phyloP scores from a whole-genome alignment of 495 filamentous ascomycete species.

The Aspergillus sclerotioniger region DNA sequence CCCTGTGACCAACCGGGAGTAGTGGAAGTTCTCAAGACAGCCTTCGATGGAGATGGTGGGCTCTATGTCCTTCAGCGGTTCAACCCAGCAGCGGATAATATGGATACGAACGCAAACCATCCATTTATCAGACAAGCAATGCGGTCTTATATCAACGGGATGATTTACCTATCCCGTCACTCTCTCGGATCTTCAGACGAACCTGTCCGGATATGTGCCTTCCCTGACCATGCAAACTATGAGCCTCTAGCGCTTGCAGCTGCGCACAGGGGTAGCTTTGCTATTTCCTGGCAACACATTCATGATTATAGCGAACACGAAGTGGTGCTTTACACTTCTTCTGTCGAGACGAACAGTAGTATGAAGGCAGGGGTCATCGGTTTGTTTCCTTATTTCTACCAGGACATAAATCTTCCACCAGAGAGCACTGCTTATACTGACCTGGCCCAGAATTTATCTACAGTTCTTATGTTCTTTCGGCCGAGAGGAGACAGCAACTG shows the following conservation, averaged over 20 bases:
- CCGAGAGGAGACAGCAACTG: conserved; percentile 1
- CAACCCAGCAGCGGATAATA: conserved; percentile 25
- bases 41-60: conserved; percentile 21
- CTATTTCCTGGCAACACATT: conserved; percentile 44
- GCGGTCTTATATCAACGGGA: conserved; percentile 21
- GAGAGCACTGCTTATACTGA: conserved; percentile 4
- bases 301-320: conserved; percentile 21
- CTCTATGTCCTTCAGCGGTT: conserved; percentile 36
- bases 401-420: neutral
- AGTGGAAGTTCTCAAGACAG: conserved; percentile 33
- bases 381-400: conserved; percentile 12
- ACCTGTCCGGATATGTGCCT: conserved; percentile 28
- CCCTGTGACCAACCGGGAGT: conserved; percentile 27
- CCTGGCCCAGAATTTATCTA: conserved; percentile 17
- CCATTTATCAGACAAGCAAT: conserved; percentile 39
- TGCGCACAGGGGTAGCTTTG: conserved; percentile 29
- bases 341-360: conserved; percentile 4
- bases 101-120: conserved; percentile 23
- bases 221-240: conserved; percentile 30
- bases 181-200: conserved; percentile 12
- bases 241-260: conserved; percentile 34
- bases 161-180: conserved; percentile 30
- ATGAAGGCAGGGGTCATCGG: conserved; percentile 13
- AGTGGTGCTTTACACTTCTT: conserved; percentile 31
- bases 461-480: conserved; percentile 14